Evolutionary conservation across 495 filamentous ascomycete species (phyloP).

Genomic region (Daldinia childiae): DNA sequence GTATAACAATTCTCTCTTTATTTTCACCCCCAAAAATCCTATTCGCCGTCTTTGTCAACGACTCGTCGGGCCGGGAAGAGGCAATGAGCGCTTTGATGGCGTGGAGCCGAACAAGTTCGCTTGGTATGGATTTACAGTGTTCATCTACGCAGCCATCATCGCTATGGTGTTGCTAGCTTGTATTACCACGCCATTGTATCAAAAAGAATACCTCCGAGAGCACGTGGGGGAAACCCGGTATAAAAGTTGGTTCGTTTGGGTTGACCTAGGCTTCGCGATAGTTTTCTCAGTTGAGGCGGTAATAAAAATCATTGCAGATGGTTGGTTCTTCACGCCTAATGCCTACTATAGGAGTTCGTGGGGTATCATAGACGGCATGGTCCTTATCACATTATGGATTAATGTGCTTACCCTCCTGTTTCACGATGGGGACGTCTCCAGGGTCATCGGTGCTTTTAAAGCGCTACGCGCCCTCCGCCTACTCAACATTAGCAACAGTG

Average conservation of each 20-base stretch:
- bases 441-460: slow-evolving; percentile 96
- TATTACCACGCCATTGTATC: slow-evolving; percentile 92
- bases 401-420: slow-evolving; percentile 85
- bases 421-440: slow-evolving; percentile 80
- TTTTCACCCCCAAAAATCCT: slow-evolving; percentile 80
- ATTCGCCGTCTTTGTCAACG: slow-evolving; percentile 85
- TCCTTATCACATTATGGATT: slow-evolving; percentile 94
- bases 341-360: slow-evolving; percentile 96
- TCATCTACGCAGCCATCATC: slow-evolving; percentile 94
- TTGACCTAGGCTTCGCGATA: slow-evolving; percentile 87
- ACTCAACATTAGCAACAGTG: slow-evolving; percentile 95
- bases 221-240: slow-evolving; percentile 54
- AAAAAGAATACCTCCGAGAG: slow-evolving; percentile 77
- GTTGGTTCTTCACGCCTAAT: slow-evolving; percentile 96
- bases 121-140: slow-evolving; percentile 92
- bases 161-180: slow-evolving; percentile 97
- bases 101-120: slow-evolving; percentile 83
- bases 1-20: slow-evolving; percentile 92
- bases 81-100: slow-evolving; percentile 84
- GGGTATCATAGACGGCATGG: slow-evolving; percentile 95
- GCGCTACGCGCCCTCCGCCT: slow-evolving; percentile 92
- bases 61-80: slow-evolving; percentile 91
- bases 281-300: slow-evolving; percentile 87
- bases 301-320: slow-evolving; percentile 96
- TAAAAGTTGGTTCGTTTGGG: slow-evolving; percentile 91